Base-by-base conservation (phyloP, 257 asterid genomes). In the Salvia miltiorrhiza region DNA sequence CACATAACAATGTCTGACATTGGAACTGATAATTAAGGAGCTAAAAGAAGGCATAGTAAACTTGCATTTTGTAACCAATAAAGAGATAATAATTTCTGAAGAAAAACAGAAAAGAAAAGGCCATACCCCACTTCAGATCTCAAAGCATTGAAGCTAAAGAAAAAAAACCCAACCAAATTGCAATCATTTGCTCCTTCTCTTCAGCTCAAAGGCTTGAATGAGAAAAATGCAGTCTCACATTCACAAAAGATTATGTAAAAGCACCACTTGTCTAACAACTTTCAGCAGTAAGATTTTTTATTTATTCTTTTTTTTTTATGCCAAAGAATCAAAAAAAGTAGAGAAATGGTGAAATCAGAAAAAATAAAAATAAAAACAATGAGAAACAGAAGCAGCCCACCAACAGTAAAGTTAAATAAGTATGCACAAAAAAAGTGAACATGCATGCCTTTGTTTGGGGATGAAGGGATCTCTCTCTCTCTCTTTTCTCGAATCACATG, bases 171-270 rank as follows among this genome's bases (percentile, higher is more conserved):
- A 76, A 80, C 67, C 69, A 84, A 77, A 75, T 44, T 63, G 73
- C 72, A 89, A 85, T 81, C 83, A 82, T 85, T 71, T 85, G 78
- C 79, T 71, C 78, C 81, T 45, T 81, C 87, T 73, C 86, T 71
- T 76, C 68, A 77, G 77, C 89, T 81, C 85, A 78, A 86, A 80
- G 78, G 56, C 79, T 78, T 72, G 74, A 62, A 74, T 67, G 76
- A 71, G 70, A 72, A 75, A 37, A 73, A 59, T 50, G 80, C 76
- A 64, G 54, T 72, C 80, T 77, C 80, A 74, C 79, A 78, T 63
- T 75, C 83, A 69, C 44, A 32, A 69, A 70, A 69, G 57, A 65
- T 47, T 61, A 63, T 70, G 53, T 32, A 69, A 77, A 78, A 71
- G 72, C 73, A 71, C 16, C 79, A 53, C 67, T 47, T 17, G 35